Evolutionary conservation across 2,329 filamentous ascomycete genomes (phyloP), one percentile per base, ranked within the genome.

Genomic region (Neospermospora avenae): DNA sequence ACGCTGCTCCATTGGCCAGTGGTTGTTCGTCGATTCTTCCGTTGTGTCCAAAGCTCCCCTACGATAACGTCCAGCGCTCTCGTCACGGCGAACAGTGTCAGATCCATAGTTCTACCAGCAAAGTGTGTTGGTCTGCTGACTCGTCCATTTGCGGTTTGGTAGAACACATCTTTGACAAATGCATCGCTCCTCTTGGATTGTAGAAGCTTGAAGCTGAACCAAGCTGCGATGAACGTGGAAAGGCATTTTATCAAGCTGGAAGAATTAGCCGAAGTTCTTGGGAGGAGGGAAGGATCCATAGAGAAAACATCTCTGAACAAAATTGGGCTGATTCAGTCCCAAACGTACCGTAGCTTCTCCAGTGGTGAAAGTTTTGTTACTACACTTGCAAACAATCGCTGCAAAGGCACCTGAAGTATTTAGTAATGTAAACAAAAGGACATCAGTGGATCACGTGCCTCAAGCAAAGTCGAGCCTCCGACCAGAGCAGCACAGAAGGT

Each of bases 21-120:
- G 42, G 78, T 76, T 63, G 79, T 70, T 51, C 81, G 75, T 62
- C 79, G 76, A 3, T 71, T 63, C 57, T 75, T 78, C 57, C 78
- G 76, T 44, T 75, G 80, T 16, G 79, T 75, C 87, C 89, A 93
- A 24, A 85, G 69, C 64, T 86, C 81, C 57, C 86, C 86, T 45
- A 89, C 77, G 8, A 91, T 67, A 4, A 91, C 83, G 73, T 95
- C 90, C 11, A 89, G 70, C 46, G 91, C 91, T 66, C 90, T 81
- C 11, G 85, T 86, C 48, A 84, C 78, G 11, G 89, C 84, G 71
- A 95, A 93, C n/a, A 96, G 77, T 0, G 90, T 93, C 34, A 96
- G 78, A 71, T 96, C 91, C 62, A 96, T 81, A 1, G 91, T 93
- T 67, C 87, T 84, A 46, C 91, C 91, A 11, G 87, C 89, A 45